Percentiles rank a stretch among this genome's conserved stretches.
Conservation (phyloP, 2,329 filamentous ascomycete genomes). For the Sclerotinia trifoliorum region DNA sequence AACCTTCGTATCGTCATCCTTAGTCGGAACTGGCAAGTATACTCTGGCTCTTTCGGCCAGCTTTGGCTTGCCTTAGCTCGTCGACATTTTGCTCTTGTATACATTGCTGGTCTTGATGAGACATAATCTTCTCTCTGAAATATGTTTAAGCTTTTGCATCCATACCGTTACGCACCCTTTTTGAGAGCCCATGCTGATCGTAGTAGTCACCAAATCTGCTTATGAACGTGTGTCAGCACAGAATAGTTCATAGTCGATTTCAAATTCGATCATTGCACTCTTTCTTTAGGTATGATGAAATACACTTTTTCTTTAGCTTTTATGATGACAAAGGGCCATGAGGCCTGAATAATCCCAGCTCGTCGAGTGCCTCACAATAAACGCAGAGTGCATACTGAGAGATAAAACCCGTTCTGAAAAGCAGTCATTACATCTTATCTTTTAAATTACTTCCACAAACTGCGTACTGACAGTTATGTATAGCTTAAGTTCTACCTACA, state of each 20-base stretch:
- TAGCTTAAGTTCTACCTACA: not conserved
- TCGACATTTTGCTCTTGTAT: slow-evolving; percentile 33
- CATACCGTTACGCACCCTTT: not conserved
- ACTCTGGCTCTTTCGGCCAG: slow-evolving; percentile 37
- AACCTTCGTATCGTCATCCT: slow-evolving; percentile 91
- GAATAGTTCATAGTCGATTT: not conserved
- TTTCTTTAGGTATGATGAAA: slow-evolving; percentile 5
- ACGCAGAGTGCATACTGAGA: slow-evolving; percentile 87
- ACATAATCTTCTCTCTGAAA: slow-evolving; percentile 55
- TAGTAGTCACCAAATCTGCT: not conserved
- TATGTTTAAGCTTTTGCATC: slow-evolving; percentile 3
- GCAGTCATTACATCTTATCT: not conserved
- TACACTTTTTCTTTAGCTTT: slow-evolving; percentile 41
- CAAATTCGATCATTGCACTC: not conserved
- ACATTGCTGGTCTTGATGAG: slow-evolving; percentile 47
- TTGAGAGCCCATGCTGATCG: not conserved
- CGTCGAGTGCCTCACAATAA: slow-evolving; percentile 84
- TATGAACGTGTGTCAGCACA: not conserved
- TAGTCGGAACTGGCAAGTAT: slow-evolving; percentile 67
- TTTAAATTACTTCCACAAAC: not conserved
- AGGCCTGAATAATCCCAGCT: slow-evolving; percentile 99
- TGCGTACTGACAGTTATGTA: not conserved
- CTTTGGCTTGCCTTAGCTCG: slow-evolving; percentile 37
- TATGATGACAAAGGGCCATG: slow-evolving; percentile 98
- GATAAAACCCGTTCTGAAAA: slow-evolving; percentile 49